Evolutionary conservation across 805 yeast genomes (phyloP).

Genomic region (Starmerella ratchasimensis): DNA sequence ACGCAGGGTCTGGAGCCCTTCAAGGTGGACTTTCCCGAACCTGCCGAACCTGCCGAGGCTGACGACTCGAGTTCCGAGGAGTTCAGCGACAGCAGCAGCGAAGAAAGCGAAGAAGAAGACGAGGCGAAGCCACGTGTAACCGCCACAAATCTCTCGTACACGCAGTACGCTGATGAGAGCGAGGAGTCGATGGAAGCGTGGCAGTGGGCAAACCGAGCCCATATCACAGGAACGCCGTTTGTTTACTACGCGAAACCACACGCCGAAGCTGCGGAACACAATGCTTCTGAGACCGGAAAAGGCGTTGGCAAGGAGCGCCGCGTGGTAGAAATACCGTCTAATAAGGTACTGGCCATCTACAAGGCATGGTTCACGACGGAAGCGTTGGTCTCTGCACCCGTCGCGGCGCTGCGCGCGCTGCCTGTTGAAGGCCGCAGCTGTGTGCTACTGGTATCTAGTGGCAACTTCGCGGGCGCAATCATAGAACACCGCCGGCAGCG

Average conservation of each 20-base stretch:
- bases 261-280: background rate
- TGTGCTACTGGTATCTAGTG: conserved; percentile 89
- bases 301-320: background rate
- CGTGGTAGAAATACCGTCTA: conserved; percentile 32
- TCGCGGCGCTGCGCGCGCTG: conserved; percentile 33
- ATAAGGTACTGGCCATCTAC: conserved; percentile 49
- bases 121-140: background rate
- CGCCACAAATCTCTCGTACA: conserved; percentile 22
- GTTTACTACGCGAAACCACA: conserved; percentile 41
- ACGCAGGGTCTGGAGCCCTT: conserved; percentile 22
- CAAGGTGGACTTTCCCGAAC: conserved; percentile 16
- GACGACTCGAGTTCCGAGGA: conserved; percentile 3
- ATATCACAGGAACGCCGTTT: conserved; percentile 43
- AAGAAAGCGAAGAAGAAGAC: conserved; percentile 25
- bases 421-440: conserved; percentile 41
- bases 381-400: conserved; percentile 35
- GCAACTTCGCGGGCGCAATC: conserved; percentile 94
- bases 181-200: conserved; percentile 14
- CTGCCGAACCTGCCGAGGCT: conserved; percentile 17
- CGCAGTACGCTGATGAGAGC: conserved; percentile 30
- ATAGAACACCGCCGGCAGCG: conserved; percentile 50
- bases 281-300: background rate
- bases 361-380: conserved; percentile 42
- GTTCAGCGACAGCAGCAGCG: background rate
- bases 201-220: conserved; percentile 20